Percentiles rank a stretch among this genome's conserved stretches.
phyloP scores from a whole-genome alignment of 352 stramenopile species.

The Pythium insidiosum region DNA sequence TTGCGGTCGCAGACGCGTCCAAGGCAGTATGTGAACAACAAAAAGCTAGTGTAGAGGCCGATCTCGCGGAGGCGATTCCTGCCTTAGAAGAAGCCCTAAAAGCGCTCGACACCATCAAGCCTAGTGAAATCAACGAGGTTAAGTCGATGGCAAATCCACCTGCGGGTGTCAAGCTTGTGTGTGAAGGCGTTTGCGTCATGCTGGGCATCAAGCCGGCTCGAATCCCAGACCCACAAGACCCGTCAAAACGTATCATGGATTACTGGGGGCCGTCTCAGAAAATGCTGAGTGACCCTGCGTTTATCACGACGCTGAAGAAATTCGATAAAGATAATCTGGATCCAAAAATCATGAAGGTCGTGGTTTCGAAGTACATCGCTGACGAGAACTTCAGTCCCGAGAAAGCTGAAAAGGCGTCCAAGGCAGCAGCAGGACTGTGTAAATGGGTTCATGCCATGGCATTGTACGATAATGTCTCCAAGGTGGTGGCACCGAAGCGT shows the following conservation, averaged over 20 bases:
- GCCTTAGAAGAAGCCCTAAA: conserved; percentile 91
- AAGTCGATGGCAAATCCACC: conserved; percentile 92
- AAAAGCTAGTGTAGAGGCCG: conserved; percentile 79
- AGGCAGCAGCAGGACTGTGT: conserved; percentile 88
- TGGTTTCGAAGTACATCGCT: conserved; percentile 86
- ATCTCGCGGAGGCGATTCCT: conserved; percentile 91
- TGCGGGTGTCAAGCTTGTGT: conserved; percentile 89
- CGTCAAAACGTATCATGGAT: conserved; percentile 92
- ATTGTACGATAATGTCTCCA: conserved; percentile 90
- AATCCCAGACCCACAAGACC: conserved; percentile 88
- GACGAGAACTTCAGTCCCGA: conserved; percentile 90
- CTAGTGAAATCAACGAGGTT: conserved; percentile 90
- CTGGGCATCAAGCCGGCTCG: conserved; percentile 88
- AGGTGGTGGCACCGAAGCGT: conserved; percentile 90
- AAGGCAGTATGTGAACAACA: conserved; percentile 89
- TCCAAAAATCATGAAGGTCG: conserved; percentile 84
- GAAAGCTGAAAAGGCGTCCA: conserved; percentile 90
- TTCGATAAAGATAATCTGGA: conserved; percentile 88
- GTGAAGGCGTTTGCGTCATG: conserved; percentile 93
- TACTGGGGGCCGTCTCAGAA: conserved; percentile 93
- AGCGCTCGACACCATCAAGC: conserved; percentile 89
- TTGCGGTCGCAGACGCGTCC: conserved; percentile 66
- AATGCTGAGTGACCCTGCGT: conserved; percentile 89
- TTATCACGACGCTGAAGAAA: conserved; percentile 89
- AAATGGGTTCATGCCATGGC: conserved; percentile 94